A percentile compares a stretch with the other conserved stretches of the same genome.
phyloP scores from a whole-genome alignment of 805 yeast genomes.

The Sugiyamaella chiloensis region DNA sequence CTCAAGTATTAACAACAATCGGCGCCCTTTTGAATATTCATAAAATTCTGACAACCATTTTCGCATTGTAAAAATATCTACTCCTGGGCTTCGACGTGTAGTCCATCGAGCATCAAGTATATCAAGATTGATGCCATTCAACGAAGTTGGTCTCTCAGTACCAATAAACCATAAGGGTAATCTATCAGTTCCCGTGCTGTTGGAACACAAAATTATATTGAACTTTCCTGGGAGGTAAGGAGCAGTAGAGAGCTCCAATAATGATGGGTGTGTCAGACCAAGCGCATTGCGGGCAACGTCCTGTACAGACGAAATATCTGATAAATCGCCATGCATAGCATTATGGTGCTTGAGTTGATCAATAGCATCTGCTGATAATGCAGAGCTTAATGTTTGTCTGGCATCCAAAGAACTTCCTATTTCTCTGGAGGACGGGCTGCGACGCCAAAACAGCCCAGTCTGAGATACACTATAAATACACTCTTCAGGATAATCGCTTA shows the following conservation, averaged over 20 bases:
- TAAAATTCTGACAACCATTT: slow-evolving; percentile 15
- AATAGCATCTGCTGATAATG: slow-evolving; percentile 6
- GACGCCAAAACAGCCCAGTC: slow-evolving; percentile 15
- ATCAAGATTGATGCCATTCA: slow-evolving; percentile 8
- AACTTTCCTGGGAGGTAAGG: slow-evolving; percentile 8
- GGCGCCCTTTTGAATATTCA: slow-evolving; percentile 3
- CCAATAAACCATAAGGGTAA: slow-evolving; percentile 15
- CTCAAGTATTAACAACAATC: slow-evolving; percentile 10
- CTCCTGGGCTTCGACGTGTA: slow-evolving; percentile 7
- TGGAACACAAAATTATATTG: slow-evolving; percentile 9
- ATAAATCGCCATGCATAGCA: not conserved
- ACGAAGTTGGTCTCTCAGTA: slow-evolving; percentile 11
- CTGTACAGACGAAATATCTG: slow-evolving; percentile 4
- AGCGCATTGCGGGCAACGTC: slow-evolving; percentile 12
- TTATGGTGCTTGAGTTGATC: slow-evolving; percentile 5
- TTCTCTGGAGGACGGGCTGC: slow-evolving; percentile 1
- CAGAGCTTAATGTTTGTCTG: not conserved
- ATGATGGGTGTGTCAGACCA: slow-evolving; percentile 2
- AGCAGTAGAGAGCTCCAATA: slow-evolving; percentile 5
- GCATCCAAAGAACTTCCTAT: not conserved
- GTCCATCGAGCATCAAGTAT: slow-evolving; percentile 9
- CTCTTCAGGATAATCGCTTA: slow-evolving; percentile 5
- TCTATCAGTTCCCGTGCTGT: slow-evolving; percentile 14
- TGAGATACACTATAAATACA: slow-evolving; percentile 7
- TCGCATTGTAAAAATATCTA: slow-evolving; percentile 14